Conservation (phyloP, 257 asterid species). For the Fraxinus pennsylvanica region DNA sequence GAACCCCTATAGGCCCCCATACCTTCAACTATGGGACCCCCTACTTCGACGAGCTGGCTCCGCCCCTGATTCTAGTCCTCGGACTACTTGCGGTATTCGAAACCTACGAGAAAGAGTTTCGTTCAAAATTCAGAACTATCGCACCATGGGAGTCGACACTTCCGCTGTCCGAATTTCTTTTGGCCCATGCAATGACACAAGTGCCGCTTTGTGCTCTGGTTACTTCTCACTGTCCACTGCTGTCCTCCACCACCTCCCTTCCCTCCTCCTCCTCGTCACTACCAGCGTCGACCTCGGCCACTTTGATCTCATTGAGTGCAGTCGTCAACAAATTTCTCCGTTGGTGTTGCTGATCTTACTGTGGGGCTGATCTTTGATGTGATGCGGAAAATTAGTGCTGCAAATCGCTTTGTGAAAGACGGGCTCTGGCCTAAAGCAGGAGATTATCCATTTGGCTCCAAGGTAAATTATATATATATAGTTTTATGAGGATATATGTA, state of each 20-base stretch:
- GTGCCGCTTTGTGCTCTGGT: constrained; percentile 47
- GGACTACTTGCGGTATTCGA: constrained; percentile 50
- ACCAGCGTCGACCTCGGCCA: constrained; percentile 69
- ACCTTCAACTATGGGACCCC: too few species aligned
- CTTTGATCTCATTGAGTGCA: constrained; percentile 66
- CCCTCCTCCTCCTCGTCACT: constrained; percentile 50
- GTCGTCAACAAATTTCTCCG: constrained; percentile 51
- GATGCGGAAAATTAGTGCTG: constrained; percentile 7
- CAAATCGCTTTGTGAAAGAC: constrained; percentile 42
- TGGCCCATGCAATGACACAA: constrained; percentile 37
- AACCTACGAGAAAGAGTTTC: constrained; percentile 28
- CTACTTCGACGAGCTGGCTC: too few species aligned
- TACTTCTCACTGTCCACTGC: constrained; percentile 31
- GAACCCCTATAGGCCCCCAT: too few species aligned
- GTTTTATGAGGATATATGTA: too few species aligned
- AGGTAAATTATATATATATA: constrained; percentile 35
- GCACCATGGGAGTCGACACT: constrained; percentile 60
- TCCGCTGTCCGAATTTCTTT: constrained; percentile 49
- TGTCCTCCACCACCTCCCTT: constrained; percentile 48
- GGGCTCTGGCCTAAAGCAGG: constrained; percentile 51
- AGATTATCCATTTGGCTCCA: constrained; percentile 51
- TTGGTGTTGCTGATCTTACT: neutral
- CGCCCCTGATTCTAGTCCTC: constrained; percentile 21
- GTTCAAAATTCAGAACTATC: constrained; percentile 36
- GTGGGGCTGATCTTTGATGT: neutral